Evolutionary conservation across 2,329 filamentous ascomycete species (phyloP), one percentile per base, ranked within the genome.

Genomic region (Samsoniella hepiali): DNA sequence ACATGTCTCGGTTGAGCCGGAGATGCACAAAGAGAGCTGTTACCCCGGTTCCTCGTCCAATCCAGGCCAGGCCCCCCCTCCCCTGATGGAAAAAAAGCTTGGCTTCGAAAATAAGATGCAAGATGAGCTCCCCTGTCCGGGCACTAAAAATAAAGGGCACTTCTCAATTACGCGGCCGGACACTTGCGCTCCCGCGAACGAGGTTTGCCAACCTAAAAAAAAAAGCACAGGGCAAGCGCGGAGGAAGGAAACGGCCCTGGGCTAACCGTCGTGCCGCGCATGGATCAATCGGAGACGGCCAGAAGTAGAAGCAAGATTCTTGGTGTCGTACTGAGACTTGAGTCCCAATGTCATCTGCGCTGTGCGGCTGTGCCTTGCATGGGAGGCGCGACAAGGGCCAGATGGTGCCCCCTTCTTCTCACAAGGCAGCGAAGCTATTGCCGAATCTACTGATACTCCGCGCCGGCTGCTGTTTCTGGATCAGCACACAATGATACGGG

Each of bases 1-100:
- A n/a, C 47, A 36, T 47, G 49, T 61, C 58, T 61, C 49, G 58
- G 47, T 60, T 44, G 58, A 50, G 29, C 38, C 31, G 40, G 44
- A 36, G 57, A 50, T 38, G 27, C 22, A 40, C 32, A 15, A n/a
- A 38, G 15, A 29, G 17, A 22, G 45, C 27, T 22, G 9, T 49
- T 22, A 5, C 45, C 45, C 45, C 38, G 15, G 38, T 40, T 13
- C 15, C 27, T 49, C 45, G 29, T 29, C 45, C 45, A 49, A 49
- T n/a, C 45, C 45, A 47, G 15, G 4, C 40, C 40, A 7, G 40
- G 32, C 17, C 51, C 6, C 34, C 32, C 34, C 7, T 6, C 44
- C 56, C 56, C 44, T 50, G 56, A n/a, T 36, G 22, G 9, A n/a
- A 29, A 36, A n/a, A 29, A 36, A 31, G 34, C 13, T 40, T 40